These are phyloP conservation scores for Aspergillus felis DNA, from an alignment of 2,329 filamentous ascomycete genomes.

Conservation along the genomic window DNA sequence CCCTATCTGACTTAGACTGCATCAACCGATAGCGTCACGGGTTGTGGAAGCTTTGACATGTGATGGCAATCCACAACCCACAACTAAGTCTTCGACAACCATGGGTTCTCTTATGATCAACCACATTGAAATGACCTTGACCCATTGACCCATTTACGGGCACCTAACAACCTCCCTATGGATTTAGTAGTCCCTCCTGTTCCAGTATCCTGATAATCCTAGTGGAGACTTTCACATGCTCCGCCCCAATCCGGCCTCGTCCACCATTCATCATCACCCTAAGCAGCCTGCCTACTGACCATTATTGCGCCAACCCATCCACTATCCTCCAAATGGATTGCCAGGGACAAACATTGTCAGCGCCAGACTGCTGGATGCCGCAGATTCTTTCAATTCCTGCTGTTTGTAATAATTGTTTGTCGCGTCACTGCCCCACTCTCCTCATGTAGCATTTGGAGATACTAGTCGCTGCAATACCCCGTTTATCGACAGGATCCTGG, in stretches of 20 bases:
- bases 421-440: not conserved
- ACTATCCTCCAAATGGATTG: not conserved
- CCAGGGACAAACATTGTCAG: not conserved
- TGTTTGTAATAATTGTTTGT: not conserved
- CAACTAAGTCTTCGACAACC: not conserved
- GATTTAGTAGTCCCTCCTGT: not conserved
- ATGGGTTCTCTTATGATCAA: not conserved
- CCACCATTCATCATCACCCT: not conserved
- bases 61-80: not conserved
- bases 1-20: not conserved
- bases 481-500: not conserved
- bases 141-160: not conserved
- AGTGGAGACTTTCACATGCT: slow-evolving; percentile 23
- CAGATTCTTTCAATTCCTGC: not conserved
- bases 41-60: not conserved
- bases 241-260: not conserved
- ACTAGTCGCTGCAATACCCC: not conserved
- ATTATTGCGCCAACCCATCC: not conserved
- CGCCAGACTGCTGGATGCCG: not conserved
- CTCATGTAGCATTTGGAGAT: not conserved
- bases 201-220: not conserved
- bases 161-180: not conserved
- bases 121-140: not conserved
- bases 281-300: not conserved
- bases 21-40: not conserved